Evolutionary conservation across 2,329 filamentous ascomycete species (phyloP).

Genomic region (Tolypocladium album): DNA sequence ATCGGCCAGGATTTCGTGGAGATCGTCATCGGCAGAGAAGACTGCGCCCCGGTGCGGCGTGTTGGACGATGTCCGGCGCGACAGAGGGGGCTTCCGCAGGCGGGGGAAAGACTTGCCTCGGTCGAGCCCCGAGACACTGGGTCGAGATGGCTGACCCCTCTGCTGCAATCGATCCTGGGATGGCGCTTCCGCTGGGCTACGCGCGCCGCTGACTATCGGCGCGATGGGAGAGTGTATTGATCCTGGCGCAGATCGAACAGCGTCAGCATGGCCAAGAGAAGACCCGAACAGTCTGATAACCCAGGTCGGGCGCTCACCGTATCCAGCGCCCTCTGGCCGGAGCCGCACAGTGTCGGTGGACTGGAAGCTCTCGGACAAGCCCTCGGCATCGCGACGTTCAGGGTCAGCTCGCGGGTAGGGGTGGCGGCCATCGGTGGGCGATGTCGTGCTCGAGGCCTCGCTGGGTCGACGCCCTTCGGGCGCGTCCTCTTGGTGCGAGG

Average conservation of each 20-base stretch:
- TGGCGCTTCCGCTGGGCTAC: constrained; percentile 23
- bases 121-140: constrained; percentile 29
- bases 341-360: constrained; percentile 50
- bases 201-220: constrained; percentile 15
- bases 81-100: constrained; percentile 61
- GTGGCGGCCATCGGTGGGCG: constrained; percentile 39
- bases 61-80: constrained; percentile 65
- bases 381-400: constrained; percentile 28
- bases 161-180: constrained; percentile 22
- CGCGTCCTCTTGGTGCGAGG: constrained; percentile 20
- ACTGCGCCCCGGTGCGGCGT: constrained; percentile 72
- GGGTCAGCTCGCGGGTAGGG: constrained; percentile 26
- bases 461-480: constrained; percentile 24
- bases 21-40: constrained; percentile 86
- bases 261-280: background rate
- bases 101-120: constrained; percentile 35
- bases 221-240: constrained; percentile 7
- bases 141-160: constrained; percentile 26
- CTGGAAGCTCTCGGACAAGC: constrained; percentile 42
- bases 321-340: constrained; percentile 37
- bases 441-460: constrained; percentile 27
- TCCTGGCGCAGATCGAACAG: constrained; percentile 3
- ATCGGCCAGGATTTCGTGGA: constrained; percentile 68
- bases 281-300: background rate
- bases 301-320: constrained; percentile 33